Evolutionary conservation across 2,329 filamentous ascomycete species (phyloP).

Genomic region (Pochonia chlamydosporia): DNA sequence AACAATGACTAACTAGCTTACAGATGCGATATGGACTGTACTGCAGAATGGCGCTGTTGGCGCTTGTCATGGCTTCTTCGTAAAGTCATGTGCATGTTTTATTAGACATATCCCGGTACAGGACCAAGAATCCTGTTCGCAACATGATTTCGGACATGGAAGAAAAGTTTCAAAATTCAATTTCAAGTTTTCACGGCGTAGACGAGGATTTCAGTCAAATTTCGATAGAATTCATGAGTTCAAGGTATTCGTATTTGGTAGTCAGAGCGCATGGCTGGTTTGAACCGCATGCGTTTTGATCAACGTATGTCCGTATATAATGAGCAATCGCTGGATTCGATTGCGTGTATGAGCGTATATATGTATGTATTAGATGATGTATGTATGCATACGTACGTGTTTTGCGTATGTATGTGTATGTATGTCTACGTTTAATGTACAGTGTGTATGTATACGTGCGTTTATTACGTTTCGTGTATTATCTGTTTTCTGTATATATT

Average conservation of each 20-base stretch:
- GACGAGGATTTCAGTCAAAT: conserved; percentile 1
- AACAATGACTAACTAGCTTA: neutral
- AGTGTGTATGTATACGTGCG: neutral
- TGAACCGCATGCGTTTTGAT: neutral
- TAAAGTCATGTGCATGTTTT: conserved; percentile 1
- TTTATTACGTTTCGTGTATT: conserved; percentile 1
- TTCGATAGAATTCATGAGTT: conserved; percentile 2
- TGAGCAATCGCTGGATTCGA: conserved; percentile 8
- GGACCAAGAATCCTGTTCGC: neutral
- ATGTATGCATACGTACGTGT: neutral
- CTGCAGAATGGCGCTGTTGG: conserved; percentile 94
- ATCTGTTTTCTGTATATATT: too few species aligned
- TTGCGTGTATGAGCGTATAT: conserved; percentile 5
- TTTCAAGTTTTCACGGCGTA: neutral
- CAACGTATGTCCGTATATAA: neutral
- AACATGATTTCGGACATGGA: conserved; percentile 1
- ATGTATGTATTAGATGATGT: conserved; percentile 1
- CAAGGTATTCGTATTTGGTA: conserved; percentile 6
- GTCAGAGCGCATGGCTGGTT: neutral
- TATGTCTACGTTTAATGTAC: neutral
- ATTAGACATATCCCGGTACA: neutral
- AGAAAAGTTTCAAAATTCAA: neutral
- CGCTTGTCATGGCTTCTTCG: conserved; percentile 67
- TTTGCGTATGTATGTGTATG: neutral
- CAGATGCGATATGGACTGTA: conserved; percentile 98